phyloP scores from a whole-genome alignment of 2,329 filamentous ascomycete genomes.

The Talaromyces sp. region DNA sequence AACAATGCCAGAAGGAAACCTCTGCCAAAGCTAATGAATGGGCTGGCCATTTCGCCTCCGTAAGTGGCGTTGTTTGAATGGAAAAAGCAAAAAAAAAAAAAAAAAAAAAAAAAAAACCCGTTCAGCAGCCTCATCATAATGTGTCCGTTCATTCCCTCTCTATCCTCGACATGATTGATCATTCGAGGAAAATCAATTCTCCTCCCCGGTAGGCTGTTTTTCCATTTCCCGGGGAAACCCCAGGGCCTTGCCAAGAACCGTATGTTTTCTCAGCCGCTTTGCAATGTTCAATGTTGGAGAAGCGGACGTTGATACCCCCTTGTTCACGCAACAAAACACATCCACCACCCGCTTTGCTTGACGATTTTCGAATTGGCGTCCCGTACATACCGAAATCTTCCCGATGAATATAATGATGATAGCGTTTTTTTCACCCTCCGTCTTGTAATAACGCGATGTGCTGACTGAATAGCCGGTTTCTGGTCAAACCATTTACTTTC shows the following conservation, averaged over 20 bases:
- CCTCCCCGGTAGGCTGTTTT: not conserved
- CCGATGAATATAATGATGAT: not conserved
- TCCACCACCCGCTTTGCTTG: not conserved
- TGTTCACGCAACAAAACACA: not conserved
- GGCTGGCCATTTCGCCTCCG: constrained; percentile 31
- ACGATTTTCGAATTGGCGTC: not conserved
- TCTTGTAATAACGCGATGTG: not conserved
- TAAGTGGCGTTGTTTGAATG: constrained; percentile 1
- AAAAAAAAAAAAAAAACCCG: not conserved
- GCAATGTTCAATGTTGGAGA: not conserved
- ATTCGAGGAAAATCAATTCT: constrained; percentile 1
- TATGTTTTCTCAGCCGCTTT: not conserved
- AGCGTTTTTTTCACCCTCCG: not conserved
- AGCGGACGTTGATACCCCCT: not conserved
- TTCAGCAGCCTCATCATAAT: not conserved
- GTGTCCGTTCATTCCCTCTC: not conserved
- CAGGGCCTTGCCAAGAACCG: not conserved
- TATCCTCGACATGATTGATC: not conserved
- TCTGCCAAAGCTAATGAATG: constrained; percentile 39
- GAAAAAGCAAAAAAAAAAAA: not conserved
- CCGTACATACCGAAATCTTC: not conserved
- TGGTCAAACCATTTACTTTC: not conserved
- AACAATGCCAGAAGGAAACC: constrained; percentile 39
- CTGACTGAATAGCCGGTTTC: not conserved
- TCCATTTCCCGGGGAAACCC: not conserved